Conservation (phyloP, 495 filamentous ascomycete species). For the Tuber brumale region DNA sequence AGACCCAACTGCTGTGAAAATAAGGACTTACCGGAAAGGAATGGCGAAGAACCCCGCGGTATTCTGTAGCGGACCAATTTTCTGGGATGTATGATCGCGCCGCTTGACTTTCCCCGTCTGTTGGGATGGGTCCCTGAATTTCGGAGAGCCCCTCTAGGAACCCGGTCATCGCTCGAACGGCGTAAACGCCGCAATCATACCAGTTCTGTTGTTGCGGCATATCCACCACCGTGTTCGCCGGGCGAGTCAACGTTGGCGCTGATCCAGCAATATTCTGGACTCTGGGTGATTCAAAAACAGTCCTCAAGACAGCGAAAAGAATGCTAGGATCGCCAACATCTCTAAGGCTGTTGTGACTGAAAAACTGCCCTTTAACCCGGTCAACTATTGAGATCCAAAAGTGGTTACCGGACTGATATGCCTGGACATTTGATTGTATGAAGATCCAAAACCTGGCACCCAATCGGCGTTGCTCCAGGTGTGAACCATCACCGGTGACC, state of each 20-base stretch:
- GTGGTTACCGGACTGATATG: background rate
- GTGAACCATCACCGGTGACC: background rate
- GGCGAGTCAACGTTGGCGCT: background rate
- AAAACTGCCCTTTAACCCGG: slow-evolving; percentile 2
- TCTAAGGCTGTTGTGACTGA: background rate
- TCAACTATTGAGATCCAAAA: slow-evolving; percentile 5
- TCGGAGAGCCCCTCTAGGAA: background rate
- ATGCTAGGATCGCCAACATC: background rate
- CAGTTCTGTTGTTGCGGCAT: slow-evolving; percentile 8
- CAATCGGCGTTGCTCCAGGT: background rate
- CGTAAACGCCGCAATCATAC: slow-evolving; percentile 18
- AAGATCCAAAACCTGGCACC: slow-evolving; percentile 16
- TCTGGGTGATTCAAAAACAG: background rate
- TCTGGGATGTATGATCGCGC: background rate
- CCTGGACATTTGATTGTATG: slow-evolving; percentile 7
- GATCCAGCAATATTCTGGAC: background rate
- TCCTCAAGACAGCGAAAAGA: background rate
- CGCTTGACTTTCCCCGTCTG: background rate
- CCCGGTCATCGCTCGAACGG: background rate
- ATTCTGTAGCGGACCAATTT: background rate
- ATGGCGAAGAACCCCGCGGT: background rate
- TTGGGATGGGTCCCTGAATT: background rate
- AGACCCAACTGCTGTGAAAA: background rate
- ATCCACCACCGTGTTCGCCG: background rate
- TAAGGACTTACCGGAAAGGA: background rate